Base-by-base conservation (phyloP, 768 basidiomycete genomes). In the Xerocomellus intermedius region DNA sequence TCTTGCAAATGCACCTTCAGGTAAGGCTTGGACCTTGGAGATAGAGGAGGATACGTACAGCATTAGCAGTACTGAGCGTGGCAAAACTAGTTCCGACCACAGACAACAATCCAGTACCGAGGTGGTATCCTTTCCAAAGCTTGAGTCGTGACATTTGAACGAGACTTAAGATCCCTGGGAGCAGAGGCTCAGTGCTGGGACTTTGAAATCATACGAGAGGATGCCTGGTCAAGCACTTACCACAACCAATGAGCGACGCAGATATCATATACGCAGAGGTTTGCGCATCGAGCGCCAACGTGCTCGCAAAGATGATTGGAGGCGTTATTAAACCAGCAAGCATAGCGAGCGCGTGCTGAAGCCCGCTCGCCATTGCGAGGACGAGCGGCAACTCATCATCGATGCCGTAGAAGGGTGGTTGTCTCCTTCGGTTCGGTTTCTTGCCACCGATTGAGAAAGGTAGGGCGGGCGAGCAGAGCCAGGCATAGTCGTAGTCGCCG, bases 11-110 rank as follows among this genome's bases (percentile, higher is more conserved):
- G 48, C 32, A 42, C 24, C 2, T 22, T 33, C 53, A 49, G 26
- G 7, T 30, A 35, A 13, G 10, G 39, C 6, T 19, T 17, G 22
- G 24, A 16, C 16, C 1, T 21, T 14, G 39, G 12, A 39, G 9
- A 21, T 3, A 32, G 6, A 13, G 41, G 10, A 6, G 30, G 32
- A 13, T 3, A 71, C 83, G 3, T 57, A 87, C 86, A 4, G 87
- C 78, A 62, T 80, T 79, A 2, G 86, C 89, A 1, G 87, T 88
- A 43, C 84, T 86, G 13, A 93, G 76, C 0, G 89, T 90, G 5
- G 89, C 80, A 62, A 92, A 91, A 62, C 85, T 87, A 1, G 86
- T 89, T 17, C 91, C 91, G 6, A 92, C 89, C 17, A 93, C 89
- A 8, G 84, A 85, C 51, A 94, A 77, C 19, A 93, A 71, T 0